Evolutionary conservation across 2,329 filamentous ascomycete genomes (phyloP).

Genomic region (Cyanodermella asteris): DNA sequence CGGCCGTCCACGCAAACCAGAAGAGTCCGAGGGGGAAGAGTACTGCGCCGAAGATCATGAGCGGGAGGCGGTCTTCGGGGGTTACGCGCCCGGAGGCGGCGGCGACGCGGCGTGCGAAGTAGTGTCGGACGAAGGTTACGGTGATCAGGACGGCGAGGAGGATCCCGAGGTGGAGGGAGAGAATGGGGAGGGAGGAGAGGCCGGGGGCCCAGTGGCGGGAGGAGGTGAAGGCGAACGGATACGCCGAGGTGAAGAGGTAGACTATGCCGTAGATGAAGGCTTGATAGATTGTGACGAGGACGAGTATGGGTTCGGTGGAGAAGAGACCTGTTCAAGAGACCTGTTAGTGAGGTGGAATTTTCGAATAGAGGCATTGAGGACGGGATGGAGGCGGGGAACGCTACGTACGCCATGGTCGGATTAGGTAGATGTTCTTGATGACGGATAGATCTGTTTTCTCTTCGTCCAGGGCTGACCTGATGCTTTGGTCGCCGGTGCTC

Average conservation of each 20-base stretch:
- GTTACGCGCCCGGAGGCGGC: slow-evolving; percentile 7
- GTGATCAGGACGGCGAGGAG: slow-evolving; percentile 21
- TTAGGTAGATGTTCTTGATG: slow-evolving; percentile 6
- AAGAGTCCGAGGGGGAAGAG: slow-evolving; percentile 23
- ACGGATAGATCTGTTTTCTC: slow-evolving; percentile 2
- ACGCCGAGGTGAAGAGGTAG: slow-evolving; percentile 26
- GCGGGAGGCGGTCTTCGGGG: slow-evolving; percentile 23
- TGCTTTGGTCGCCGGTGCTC: slow-evolving; percentile 13
- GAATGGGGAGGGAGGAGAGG: neutral
- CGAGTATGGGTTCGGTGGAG: slow-evolving; percentile 11
- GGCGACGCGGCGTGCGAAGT: slow-evolving; percentile 11
- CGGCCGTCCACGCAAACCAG: slow-evolving; percentile 24
- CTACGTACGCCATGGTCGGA: slow-evolving; percentile 6
- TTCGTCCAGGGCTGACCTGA: slow-evolving; percentile 13
- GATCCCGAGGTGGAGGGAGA: neutral
- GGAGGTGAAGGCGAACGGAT: slow-evolving; percentile 22
- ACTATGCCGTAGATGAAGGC: slow-evolving; percentile 20
- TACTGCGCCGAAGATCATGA: slow-evolving; percentile 22
- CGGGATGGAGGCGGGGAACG: slow-evolving; percentile 7
- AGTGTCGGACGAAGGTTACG: slow-evolving; percentile 12
- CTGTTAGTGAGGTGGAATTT: slow-evolving; percentile 14
- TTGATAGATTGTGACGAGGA: slow-evolving; percentile 12
- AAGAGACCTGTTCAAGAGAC: slow-evolving; percentile 2
- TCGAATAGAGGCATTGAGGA: slow-evolving; percentile 20
- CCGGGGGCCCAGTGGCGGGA: slow-evolving; percentile 15